A percentile compares a stretch with the other conserved stretches of the same genome.
Evolutionary conservation across 2,329 filamentous ascomycete genomes (phyloP).

Genomic region (Aspergillus viridinutans): DNA sequence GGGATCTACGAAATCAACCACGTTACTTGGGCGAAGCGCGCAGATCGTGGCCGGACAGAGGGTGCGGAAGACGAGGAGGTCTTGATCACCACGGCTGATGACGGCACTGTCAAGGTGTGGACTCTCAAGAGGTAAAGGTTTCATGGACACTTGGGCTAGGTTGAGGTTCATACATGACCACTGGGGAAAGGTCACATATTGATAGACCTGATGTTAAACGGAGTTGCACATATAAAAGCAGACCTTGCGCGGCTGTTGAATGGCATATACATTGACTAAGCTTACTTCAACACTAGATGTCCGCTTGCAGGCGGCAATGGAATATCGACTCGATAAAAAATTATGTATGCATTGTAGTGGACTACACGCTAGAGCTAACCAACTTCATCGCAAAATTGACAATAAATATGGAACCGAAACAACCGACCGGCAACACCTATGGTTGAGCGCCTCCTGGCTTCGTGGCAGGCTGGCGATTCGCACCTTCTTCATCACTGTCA

Average conservation of each 20-base stretch:
- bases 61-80: constrained; percentile 68
- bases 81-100: constrained; percentile 85
- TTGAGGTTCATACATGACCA: not conserved
- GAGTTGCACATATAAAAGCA: not conserved
- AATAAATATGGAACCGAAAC: constrained; percentile 4
- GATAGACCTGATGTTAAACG: not conserved
- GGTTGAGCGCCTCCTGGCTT: constrained; percentile 4
- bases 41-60: constrained; percentile 58
- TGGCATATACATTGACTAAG: not conserved
- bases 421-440: constrained; percentile 2
- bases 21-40: constrained; percentile 77
- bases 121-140: constrained; percentile 40
- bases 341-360: not conserved
- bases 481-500: constrained; percentile 39
- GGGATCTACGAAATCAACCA: constrained; percentile 95
- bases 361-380: not conserved
- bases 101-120: constrained; percentile 85
- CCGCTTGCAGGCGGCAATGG: too few relatives aligned
- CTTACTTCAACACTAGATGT: not conserved
- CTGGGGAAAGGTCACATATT: not conserved
- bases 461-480: constrained; percentile 8
- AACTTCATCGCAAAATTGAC: not conserved
- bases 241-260: not conserved
- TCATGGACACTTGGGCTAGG: not conserved
- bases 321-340: not conserved